Conservation (phyloP, 768 basidiomycete species). For the Calocera cornea region DNA sequence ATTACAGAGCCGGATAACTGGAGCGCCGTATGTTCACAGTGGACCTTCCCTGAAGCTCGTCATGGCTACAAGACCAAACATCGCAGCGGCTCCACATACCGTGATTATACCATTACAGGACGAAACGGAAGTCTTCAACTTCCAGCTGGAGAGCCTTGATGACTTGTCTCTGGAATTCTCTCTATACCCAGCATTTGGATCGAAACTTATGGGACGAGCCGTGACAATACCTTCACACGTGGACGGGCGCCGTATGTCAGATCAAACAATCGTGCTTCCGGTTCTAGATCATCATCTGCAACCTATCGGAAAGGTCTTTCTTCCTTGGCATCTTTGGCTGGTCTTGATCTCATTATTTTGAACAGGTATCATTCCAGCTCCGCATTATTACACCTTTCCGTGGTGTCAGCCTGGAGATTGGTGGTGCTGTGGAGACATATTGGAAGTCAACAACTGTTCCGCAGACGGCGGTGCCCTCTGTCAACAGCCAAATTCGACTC, state of each 20-base stretch:
- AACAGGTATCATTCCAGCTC: constrained; percentile 74
- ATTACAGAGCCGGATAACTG: constrained; percentile 61
- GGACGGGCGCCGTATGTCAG: constrained; percentile 30
- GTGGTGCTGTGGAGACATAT: constrained; percentile 92
- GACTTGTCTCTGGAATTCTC: constrained; percentile 79
- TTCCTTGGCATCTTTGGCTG: neutral
- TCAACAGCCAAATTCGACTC: constrained; percentile 6
- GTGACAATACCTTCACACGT: constrained; percentile 71
- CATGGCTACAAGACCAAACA: constrained; percentile 76
- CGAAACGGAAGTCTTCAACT: constrained; percentile 56
- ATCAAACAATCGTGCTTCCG: constrained; percentile 35
- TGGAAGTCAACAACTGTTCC: constrained; percentile 78
- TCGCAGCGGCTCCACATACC: constrained; percentile 77
- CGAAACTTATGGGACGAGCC: constrained; percentile 88
- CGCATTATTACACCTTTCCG: constrained; percentile 79
- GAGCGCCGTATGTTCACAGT: constrained; percentile 30
- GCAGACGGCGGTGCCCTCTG: neutral
- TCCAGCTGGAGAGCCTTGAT: constrained; percentile 68
- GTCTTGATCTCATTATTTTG: neutral
- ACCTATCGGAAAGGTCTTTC: constrained; percentile 76
- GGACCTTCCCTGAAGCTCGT: constrained; percentile 83
- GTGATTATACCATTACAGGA: constrained; percentile 73
- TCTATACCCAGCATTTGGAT: constrained; percentile 93
- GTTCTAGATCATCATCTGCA: constrained; percentile 87
- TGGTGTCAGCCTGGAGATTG: constrained; percentile 84